phyloP scores from a whole-genome alignment of 345 rosid genomes.

The Euclidium syriacum region DNA sequence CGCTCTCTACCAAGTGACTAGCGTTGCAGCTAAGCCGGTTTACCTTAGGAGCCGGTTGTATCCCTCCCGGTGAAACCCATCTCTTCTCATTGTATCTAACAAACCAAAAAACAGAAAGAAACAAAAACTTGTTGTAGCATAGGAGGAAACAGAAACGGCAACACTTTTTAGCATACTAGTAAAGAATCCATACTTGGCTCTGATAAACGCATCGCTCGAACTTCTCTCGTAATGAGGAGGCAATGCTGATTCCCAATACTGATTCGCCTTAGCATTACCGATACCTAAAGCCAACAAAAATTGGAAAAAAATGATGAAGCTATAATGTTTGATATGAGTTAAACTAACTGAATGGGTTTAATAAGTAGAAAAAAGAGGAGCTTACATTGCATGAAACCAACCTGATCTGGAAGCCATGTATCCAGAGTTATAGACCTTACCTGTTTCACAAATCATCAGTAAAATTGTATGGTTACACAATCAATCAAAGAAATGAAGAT shows the following conservation, averaged over 20 bases:
- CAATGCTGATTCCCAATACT: conserved; percentile 93
- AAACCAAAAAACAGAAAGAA: not conserved
- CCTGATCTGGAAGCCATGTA: conserved; percentile 99
- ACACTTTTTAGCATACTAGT: not conserved
- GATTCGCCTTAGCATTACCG: conserved; percentile 79
- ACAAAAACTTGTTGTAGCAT: not conserved
- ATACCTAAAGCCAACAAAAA: conserved; percentile 38
- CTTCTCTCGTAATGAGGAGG: conserved; percentile 71
- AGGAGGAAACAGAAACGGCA: not conserved
- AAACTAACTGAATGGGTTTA: not conserved
- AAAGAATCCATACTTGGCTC: conserved; percentile 60
- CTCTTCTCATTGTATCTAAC: conserved; percentile 66
- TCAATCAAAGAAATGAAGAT: not conserved
- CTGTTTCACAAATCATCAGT: conserved; percentile 32
- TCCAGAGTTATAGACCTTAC: conserved; percentile 92
- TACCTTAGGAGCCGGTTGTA: conserved; percentile 29
- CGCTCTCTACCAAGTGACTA: conserved; percentile 22
- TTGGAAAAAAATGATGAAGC: not conserved
- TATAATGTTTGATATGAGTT: not conserved
- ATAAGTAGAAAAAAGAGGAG: not conserved
- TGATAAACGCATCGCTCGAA: conserved; percentile 66
- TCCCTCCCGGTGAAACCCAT: conserved; percentile 52
- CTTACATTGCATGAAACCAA: conserved; percentile 77
- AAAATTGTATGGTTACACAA: not conserved
- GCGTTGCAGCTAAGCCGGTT: conserved; percentile 17